A percentile compares a stretch with the other conserved stretches of the same genome.
These are phyloP conservation scores for Euphorbia corollata DNA, from an alignment of 441 rosid genomes.

Conservation along the genomic window DNA sequence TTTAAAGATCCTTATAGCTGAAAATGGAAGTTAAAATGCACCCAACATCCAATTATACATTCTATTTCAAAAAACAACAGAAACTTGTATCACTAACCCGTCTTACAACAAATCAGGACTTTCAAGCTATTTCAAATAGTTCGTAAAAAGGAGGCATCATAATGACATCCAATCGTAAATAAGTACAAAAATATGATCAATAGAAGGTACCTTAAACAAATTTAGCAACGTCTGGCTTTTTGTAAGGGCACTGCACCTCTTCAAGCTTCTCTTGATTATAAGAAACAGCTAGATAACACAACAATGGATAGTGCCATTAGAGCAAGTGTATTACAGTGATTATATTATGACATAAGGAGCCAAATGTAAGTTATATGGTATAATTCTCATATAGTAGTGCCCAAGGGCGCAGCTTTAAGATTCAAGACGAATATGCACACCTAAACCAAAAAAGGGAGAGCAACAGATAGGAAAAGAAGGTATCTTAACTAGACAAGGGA, in stretches of 20 bases:
- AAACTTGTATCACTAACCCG: not conserved
- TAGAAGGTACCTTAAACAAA: constrained; percentile 71
- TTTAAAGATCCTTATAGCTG: not conserved
- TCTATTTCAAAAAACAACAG: constrained; percentile 2
- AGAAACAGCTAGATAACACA: constrained; percentile 59
- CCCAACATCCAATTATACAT: not conserved
- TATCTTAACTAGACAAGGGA: not conserved
- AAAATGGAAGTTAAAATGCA: not conserved
- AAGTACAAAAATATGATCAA: constrained; percentile 4
- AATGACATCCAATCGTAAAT: constrained; percentile 1
- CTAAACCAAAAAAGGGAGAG: not conserved
- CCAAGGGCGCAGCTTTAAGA: not conserved
- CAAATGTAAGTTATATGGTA: not conserved
- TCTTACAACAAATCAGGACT: constrained; percentile 1
- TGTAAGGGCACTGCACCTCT: constrained; percentile 86
- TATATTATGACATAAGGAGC: not conserved
- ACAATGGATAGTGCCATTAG: constrained; percentile 16
- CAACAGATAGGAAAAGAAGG: not conserved
- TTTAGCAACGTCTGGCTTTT: constrained; percentile 80
- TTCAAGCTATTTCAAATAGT: not conserved
- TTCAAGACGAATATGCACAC: not conserved
- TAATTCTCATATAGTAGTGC: not conserved
- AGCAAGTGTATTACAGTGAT: constrained; percentile 7
- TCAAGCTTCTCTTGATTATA: constrained; percentile 92
- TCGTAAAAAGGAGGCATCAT: not conserved